Evolutionary conservation across 768 basidiomycete genomes (phyloP).

Genomic region (Albatrellus ellisii): DNA sequence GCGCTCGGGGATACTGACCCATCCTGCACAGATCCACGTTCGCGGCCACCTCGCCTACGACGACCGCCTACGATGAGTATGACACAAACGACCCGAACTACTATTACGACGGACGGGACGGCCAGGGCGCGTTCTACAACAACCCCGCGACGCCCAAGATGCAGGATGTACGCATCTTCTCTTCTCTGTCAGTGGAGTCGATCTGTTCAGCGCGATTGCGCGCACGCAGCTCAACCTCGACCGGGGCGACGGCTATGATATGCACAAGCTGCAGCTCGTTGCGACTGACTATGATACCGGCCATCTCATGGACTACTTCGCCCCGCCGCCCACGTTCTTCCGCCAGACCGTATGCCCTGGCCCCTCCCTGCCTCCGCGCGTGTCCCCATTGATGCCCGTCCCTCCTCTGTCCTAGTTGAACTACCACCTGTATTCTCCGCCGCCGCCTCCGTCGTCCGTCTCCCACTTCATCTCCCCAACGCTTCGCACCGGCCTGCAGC

Average conservation of each 20-base stretch:
- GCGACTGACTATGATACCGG: background rate
- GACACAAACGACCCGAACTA: conserved; percentile 21
- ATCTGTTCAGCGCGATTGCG: conserved; percentile 13
- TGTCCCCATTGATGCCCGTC: background rate
- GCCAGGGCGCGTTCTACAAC: conserved; percentile 14
- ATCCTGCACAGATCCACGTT: conserved; percentile 8
- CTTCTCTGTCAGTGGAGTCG: conserved; percentile 6
- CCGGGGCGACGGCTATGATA: conserved; percentile 6
- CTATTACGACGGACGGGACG: conserved; percentile 15
- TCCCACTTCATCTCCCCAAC: conserved; percentile 81
- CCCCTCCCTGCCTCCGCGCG: background rate
- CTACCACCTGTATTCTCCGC: conserved; percentile 83
- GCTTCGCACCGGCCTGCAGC: conserved; percentile 45
- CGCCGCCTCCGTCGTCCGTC: conserved; percentile 41
- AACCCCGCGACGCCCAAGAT: conserved; percentile 21
- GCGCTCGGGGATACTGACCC: background rate
- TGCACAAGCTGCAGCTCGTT: background rate
- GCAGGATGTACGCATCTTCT: conserved; percentile 19
- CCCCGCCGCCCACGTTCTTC: conserved; percentile 32
- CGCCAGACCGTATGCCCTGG: conserved; percentile 55
- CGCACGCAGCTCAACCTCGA: conserved; percentile 24
- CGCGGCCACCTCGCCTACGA: conserved; percentile 12
- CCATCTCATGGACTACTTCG: conserved; percentile 23
- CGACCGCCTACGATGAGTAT: conserved; percentile 16
- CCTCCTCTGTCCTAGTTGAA: conserved; percentile 44